Percentiles rank a stretch among this genome's conserved stretches.
These are phyloP conservation scores for Ophiostoma sp. DNA, from an alignment of 2,329 filamentous ascomycete genomes.

Conservation along the genomic window DNA sequence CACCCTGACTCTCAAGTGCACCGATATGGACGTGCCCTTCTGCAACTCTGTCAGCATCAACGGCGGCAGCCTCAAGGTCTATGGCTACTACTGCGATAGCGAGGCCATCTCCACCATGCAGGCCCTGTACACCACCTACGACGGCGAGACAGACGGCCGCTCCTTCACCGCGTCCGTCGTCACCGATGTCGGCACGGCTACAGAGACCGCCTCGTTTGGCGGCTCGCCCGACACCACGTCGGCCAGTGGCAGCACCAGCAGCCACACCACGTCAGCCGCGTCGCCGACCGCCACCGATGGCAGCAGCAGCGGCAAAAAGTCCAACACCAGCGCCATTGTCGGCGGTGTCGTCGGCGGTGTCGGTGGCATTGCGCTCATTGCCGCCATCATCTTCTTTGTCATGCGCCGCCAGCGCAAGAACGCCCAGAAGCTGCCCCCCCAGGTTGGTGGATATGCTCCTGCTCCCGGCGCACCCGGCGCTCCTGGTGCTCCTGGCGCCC, in stretches of 20 bases:
- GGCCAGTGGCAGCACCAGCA: background rate
- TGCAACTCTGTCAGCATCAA: slow-evolving; percentile 27
- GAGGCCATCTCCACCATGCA: slow-evolving; percentile 17
- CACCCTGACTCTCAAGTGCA: slow-evolving; percentile 25
- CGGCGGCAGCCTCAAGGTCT: slow-evolving; percentile 23
- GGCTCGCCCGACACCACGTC: background rate
- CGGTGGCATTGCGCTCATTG: slow-evolving; percentile 30
- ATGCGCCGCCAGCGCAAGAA: slow-evolving; percentile 27
- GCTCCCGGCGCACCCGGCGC: background rate
- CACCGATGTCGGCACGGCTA: background rate
- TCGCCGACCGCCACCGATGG: too few relatives aligned
- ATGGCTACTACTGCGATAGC: slow-evolving; percentile 24
- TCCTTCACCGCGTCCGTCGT: slow-evolving; percentile 23
- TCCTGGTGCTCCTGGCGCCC: background rate
- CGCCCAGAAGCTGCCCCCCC: background rate
- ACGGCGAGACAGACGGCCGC: slow-evolving; percentile 25
- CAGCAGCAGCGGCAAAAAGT: slow-evolving; percentile 10
- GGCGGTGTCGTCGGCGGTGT: slow-evolving; percentile 36
- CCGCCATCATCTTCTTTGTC: slow-evolving; percentile 31
- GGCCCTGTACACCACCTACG: slow-evolving; percentile 24
- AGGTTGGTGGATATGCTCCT: background rate
- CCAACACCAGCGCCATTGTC: slow-evolving; percentile 32
- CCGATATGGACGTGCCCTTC: slow-evolving; percentile 18
- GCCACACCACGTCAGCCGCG: background rate
- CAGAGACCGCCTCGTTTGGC: slow-evolving; percentile 17